Base-by-base conservation (phyloP, 805 yeast species). In the Yarrowia sp. region DNA sequence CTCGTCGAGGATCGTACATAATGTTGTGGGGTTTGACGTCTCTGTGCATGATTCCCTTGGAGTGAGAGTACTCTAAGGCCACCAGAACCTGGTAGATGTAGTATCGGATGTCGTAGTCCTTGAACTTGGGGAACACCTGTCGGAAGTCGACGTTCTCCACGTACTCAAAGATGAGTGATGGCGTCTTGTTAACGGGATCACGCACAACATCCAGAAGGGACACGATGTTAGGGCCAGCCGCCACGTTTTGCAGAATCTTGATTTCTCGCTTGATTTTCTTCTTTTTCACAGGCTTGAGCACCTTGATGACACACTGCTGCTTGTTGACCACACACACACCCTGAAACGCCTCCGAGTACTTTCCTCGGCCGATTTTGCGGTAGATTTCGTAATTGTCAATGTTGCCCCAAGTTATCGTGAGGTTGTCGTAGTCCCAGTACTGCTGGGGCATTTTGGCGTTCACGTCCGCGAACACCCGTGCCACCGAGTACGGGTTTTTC, bases 21-120 rank as follows among this genome's bases (percentile, higher is more conserved):
- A 91, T 90, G 72, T 91, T 91, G 75, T 91, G 97, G 11, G 97
- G 97, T 74, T 91, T 91, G 59, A 91, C 97, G 76, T 91, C 97
- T 74, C 97, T 81, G 76, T 91, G 97, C 88, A 91, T 91, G 68
- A 92, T 90, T 38, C 98, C 98, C 87, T 89, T 89, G 6, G 96
- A 88, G 78, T 92, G 98, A 64, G 90, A 87, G 75, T 83, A 92
- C 77, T 92, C 96, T 68, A 92, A 81, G 0, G 97, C 97, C 65
- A 80, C 82, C 71, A 92, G 81, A 68, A 92, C 79, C 77, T 92
- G 95, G 68, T 81, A 85, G 84, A 92, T 90, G 77, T 92, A 92
- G 77, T 76, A 90, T 69, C 90, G 84, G 69, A 92, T 87, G 73
- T 92, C 97, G 62, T 78, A 76, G 70, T 87, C 85, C 21, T 85